A percentile compares a stretch with the other conserved stretches of the same genome.
Evolutionary conservation across 352 stramenopile genomes (phyloP).

Genomic region (Phytopythium litorale): DNA sequence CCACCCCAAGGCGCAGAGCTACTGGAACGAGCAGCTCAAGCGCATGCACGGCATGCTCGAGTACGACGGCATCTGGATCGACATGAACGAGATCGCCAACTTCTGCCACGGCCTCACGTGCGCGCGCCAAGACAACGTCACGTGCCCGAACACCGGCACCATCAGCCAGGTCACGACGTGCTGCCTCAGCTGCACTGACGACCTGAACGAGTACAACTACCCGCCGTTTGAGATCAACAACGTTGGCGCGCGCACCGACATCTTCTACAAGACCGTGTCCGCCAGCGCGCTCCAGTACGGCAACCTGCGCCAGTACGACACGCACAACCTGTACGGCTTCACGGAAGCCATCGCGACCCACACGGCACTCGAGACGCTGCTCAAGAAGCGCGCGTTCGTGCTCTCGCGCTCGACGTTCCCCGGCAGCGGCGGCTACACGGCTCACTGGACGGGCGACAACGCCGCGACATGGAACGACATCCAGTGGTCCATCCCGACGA

Average conservation of each 20-base stretch:
- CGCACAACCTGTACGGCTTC: slow-evolving; percentile 81
- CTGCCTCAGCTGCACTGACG: slow-evolving; percentile 32
- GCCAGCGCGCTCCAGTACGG: slow-evolving; percentile 51
- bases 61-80: slow-evolving; percentile 82
- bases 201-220: slow-evolving; percentile 51
- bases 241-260: slow-evolving; percentile 21
- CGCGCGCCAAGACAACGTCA: slow-evolving; percentile 23
- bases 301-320: slow-evolving; percentile 63
- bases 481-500: slow-evolving; percentile 54
- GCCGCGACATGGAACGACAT: slow-evolving; percentile 76
- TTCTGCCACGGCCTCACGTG: slow-evolving; percentile 56
- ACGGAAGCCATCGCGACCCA: slow-evolving; percentile 70
- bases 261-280: slow-evolving; percentile 66
- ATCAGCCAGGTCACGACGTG: slow-evolving; percentile 39
- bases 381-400: slow-evolving; percentile 61
- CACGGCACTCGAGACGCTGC: slow-evolving; percentile 39
- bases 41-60: slow-evolving; percentile 44
- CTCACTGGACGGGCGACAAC: slow-evolving; percentile 83
- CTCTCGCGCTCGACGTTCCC: slow-evolving; percentile 73
- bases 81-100: slow-evolving; percentile 88
- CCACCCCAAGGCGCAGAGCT: slow-evolving; percentile 52
- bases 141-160: slow-evolving; percentile 28
- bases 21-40: slow-evolving; percentile 63
- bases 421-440: slow-evolving; percentile 46
- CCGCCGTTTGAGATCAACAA: slow-evolving; percentile 64